Evolutionary conservation across 768 basidiomycete genomes (phyloP).

Genomic region (Mycena latifolia): DNA sequence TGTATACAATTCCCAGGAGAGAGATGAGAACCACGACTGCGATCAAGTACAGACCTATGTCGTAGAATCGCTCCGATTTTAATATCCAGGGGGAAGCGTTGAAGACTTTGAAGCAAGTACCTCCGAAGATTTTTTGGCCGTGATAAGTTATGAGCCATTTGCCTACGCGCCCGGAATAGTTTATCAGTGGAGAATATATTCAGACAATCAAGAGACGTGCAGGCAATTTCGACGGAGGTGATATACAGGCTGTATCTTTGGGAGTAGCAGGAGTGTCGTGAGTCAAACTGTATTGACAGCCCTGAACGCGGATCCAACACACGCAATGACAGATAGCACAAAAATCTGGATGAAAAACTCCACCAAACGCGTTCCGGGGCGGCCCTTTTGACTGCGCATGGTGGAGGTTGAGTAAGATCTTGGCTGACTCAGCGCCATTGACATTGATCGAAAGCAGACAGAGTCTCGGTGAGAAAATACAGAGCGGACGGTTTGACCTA

Average conservation of each 20-base stretch:
- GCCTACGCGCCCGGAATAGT: not conserved
- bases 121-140: constrained; percentile 18
- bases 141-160: constrained; percentile 32
- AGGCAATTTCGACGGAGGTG: constrained; percentile 23
- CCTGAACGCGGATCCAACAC: not conserved
- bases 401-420: no score
- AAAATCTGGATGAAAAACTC: constrained; percentile 22
- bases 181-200: not conserved
- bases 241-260: constrained; percentile 21
- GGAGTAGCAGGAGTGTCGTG: no score
- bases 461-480: no score
- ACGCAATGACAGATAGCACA: constrained; percentile 25
- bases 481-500: no score
- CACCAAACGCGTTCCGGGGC: constrained; percentile 2
- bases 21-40: constrained; percentile 43
- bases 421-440: no score
- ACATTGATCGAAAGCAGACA: no score
- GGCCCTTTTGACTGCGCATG: not conserved
- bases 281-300: not conserved
- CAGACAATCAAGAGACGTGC: constrained; percentile 4
- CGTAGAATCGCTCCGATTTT: not conserved
- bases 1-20: constrained; percentile 46
- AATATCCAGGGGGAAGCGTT: not conserved
- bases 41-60: constrained; percentile 46
- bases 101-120: no score